Base-by-base conservation (phyloP, 2,329 filamentous ascomycete genomes). In the Ustilaginoidea virens region DNA sequence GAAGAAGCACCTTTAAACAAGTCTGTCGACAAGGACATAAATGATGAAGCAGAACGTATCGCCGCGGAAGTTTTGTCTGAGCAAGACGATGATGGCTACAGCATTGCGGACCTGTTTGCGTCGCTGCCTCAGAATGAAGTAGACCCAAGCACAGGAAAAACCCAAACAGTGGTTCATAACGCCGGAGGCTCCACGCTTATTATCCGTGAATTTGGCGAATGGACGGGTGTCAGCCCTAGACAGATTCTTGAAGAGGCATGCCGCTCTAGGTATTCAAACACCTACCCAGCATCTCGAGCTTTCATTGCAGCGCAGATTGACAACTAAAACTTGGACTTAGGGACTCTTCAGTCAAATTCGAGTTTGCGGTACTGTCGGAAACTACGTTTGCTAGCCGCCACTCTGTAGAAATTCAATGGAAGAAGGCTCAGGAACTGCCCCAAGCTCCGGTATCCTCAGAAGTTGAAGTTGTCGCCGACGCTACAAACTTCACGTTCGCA, bases 231-330 rank as follows among this genome's bases (percentile, higher is more conserved):
- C 17, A 80, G 61, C 40, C 86, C 87, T 11, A 69, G 73, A 36
- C 68, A 79, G 38, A 65, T 81, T 17, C 56, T 96, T 9, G 85
- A 94, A 49, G 86, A 94, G 49, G 71, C 81, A n/a, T 92, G 86
- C 48, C 76, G 79, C 41, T 71, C 83, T 37, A 77, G 77, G 77
- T 79, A 51, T 26, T 4, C 14, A 12, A 18, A 7, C 7, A 12
- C 11, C 15, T 28, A 12, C 11, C 9, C 15, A 16, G 21, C 7
- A 6, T 23, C 3, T 16, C 18, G 5, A 18, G 7, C 7, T 11
- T 8, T 17, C 8, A 28, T 2, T 10, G 13, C 6, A 9, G 4
- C 10, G 16, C 9, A 9, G 7, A 23, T 15, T 33, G 17, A 25
- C 9, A 14, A 12, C 14, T 19, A 11, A 9, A 8, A 9, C 27